Evolutionary conservation across 139 green algal genomes (phyloP).

Genomic region (Volvox reticuliferus): DNA sequence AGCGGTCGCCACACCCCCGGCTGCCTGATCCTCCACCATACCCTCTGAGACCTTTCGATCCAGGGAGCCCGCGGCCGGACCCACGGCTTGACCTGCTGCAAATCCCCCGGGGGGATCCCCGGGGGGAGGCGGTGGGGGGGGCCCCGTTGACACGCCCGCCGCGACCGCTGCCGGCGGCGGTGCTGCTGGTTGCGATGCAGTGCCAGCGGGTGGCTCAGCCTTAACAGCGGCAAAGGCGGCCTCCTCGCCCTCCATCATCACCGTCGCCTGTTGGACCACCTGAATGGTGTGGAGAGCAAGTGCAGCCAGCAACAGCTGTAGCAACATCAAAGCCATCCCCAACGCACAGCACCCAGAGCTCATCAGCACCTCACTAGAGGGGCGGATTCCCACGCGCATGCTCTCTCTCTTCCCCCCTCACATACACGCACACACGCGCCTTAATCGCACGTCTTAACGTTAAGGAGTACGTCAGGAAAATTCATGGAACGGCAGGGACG

Average conservation of each 20-base stretch:
- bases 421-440: too few relatives aligned
- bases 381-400: too few relatives aligned
- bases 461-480: too few relatives aligned
- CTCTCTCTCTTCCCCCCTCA: too few relatives aligned
- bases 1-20: not conserved
- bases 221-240: not conserved
- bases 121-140: not conserved
- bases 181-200: not conserved
- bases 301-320: too few relatives aligned
- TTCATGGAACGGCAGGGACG: too few relatives aligned
- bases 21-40: not conserved
- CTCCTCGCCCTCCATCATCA: slow-evolving; percentile 41
- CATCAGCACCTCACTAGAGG: too few relatives aligned
- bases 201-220: not conserved
- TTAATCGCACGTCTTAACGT: too few relatives aligned
- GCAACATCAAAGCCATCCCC: too few relatives aligned
- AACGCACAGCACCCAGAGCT: too few relatives aligned
- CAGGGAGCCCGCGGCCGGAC: not conserved
- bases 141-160: not conserved
- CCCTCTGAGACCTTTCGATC: not conserved
- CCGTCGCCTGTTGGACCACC: slow-evolving; percentile 20
- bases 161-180: not conserved
- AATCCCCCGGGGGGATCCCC: not conserved
- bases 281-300: not conserved
- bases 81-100: too few relatives aligned